Evolutionary conservation across 2,329 filamentous ascomycete species (phyloP), one percentile per base, ranked within the genome.

Genomic region (Monascus ruber): DNA sequence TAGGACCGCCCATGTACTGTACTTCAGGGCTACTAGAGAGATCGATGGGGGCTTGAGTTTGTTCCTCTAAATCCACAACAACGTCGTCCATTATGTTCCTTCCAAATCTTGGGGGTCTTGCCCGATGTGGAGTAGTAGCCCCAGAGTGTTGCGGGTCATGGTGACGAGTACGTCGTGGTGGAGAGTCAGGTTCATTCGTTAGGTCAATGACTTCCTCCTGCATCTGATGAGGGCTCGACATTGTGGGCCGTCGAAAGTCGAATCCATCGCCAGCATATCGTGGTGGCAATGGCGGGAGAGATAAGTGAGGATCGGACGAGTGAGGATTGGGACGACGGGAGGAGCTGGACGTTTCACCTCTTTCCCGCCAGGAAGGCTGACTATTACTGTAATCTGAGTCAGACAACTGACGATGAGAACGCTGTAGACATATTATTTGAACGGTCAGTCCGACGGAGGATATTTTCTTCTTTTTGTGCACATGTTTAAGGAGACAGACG

Each of bases 181-280:
- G 58, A n/a, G 54, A 56, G 33, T 66, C 64, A 1, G 64, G 56
- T 5, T 69, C 68, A 24, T 65, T 57, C 10, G 68, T 71, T 17
- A 72, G 51, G 47, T 72, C 67, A 28, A 72, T 70, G 6, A 69
- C 56, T 36, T 64, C 57, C 34, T 56, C 54, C 7, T 29, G 28
- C 28, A 41, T 43, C 8, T 49, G 51, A 24, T 49, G 38, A n/a
- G 53, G 42, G n/a, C 48, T 62, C 4, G 58, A 64, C 58, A 65
- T 62, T 10, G 64, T 56, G 1, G 75, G 75, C 43, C 72, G 63
- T 42, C 74, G 63, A 44, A 65, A 72, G 45, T 78, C 75, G 34
- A 68, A 60, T 4, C 74, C 73, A 58, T 76, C 71, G n/a, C 73
- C 69, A 9, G 62, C 53, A 46, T 58, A 71, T 44, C 65, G 59